Evolutionary conservation across 2,329 filamentous ascomycete species (phyloP).

Genomic region (Camptophora hylomeconis): DNA sequence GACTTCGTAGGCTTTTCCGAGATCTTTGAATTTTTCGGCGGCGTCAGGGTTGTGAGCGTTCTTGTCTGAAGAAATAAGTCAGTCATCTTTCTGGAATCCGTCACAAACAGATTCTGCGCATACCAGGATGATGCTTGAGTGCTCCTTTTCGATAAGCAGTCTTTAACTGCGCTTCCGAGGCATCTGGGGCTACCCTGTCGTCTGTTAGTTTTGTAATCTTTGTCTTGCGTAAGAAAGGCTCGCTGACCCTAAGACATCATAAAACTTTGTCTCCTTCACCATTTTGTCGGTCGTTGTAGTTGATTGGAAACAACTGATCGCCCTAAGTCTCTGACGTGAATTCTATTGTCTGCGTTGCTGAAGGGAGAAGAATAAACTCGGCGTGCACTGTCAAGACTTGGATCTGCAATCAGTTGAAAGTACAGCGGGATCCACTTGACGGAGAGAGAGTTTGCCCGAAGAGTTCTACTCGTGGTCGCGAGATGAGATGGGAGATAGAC

Average conservation of each 20-base stretch:
- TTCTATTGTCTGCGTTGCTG: too few relatives aligned
- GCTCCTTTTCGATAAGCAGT: constrained; percentile 89
- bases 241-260: constrained; percentile 35
- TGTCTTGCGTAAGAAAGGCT: constrained; percentile 2
- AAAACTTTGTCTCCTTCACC: constrained; percentile 39
- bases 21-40: constrained; percentile 96
- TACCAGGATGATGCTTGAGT: constrained; percentile 78
- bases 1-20: constrained; percentile 90
- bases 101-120: constrained; percentile 33
- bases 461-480: too few relatives aligned
- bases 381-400: too few relatives aligned
- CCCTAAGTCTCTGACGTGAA: too few relatives aligned
- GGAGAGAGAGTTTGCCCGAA: too few relatives aligned
- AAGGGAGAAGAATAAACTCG: too few relatives aligned
- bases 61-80: constrained; percentile 53
- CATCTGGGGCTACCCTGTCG: constrained; percentile 58
- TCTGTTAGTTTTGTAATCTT: constrained; percentile 16
- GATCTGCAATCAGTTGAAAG: too few relatives aligned
- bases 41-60: constrained; percentile 87
- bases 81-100: constrained; percentile 6
- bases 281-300: constrained; percentile 21
- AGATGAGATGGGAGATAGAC: too few relatives aligned
- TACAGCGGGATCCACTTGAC: too few relatives aligned
- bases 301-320: too few relatives aligned
- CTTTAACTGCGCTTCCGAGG: constrained; percentile 77